Evolutionary conservation across 2,329 filamentous ascomycete species (phyloP), one percentile per base, ranked within the genome.

Genomic region (Colletotrichum somersetense): DNA sequence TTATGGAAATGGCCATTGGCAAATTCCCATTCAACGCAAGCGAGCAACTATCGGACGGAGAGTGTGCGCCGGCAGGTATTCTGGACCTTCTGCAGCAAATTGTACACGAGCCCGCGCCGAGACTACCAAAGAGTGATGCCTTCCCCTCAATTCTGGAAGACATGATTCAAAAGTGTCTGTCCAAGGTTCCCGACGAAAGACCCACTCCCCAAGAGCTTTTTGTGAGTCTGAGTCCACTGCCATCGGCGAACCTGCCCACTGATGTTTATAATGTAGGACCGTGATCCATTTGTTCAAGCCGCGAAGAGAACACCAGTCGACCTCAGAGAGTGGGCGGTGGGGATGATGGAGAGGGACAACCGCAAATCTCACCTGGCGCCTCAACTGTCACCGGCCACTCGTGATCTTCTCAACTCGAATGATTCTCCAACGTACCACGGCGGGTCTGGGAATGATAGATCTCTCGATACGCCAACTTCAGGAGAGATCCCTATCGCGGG

Each of bases 1-100:
- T 99, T 74, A 98, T 99, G 95, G 96, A 99, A 83, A 85, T 99
- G 76, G 96, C 96, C 44, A 98, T 99, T 79, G 96, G 96, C 75
- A 95, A 97, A 79, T 99, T 99, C 79, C 96, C 96, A 0, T 99
- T 99, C 80, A 92, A 93, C 75, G 87, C 91, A 16, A 94, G 90
- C 77, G 90, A 92, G 77, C 89, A 91, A 75, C 82, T 91, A 33
- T 89, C 89, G 2, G 94, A 97, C 72, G 90, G 88, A 69, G 92
- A 96, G 75, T 91, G 92, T 63, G 94, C 93, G 2, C 96, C 96
- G 1, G 95, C 97, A 79, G 96, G 96, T 75, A 99, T 99, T 77
- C 87, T 99, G 67, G 96, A 99, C 83, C 88, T 99, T 71, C 86
- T 99, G 59, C 96, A 99, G 83, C 95, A 97, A 80, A 99, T 99